Evolutionary conservation across 495 filamentous ascomycete genomes (phyloP).

Genomic region (Hypoxylon crocopeplum): DNA sequence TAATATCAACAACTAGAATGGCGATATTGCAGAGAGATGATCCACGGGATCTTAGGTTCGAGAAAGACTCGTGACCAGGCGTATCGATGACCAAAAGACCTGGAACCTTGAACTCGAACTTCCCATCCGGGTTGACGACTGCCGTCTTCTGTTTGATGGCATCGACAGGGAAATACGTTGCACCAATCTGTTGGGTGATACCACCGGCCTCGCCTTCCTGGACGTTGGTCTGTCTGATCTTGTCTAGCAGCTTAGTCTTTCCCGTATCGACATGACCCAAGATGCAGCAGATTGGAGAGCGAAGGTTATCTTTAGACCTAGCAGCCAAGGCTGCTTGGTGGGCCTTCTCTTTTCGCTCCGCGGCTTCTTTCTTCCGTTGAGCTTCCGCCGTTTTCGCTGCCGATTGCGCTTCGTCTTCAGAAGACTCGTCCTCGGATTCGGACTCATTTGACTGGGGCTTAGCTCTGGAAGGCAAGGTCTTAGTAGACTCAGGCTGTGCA

Average conservation of each 20-base stretch:
- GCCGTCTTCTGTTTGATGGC: conserved; percentile 88
- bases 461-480: conserved; percentile 46
- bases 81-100: conserved; percentile 98
- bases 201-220: conserved; percentile 99
- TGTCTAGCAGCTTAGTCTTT: conserved; percentile 98
- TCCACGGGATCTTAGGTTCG: conserved; percentile 93
- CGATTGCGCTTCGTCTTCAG: conserved; percentile 73
- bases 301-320: conserved; percentile 90
- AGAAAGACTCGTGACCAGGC: conserved; percentile 99
- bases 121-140: conserved; percentile 89
- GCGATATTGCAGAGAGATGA: conserved; percentile 99
- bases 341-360: conserved; percentile 84
- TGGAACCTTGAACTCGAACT: conserved; percentile 96
- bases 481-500: conserved; percentile 22
- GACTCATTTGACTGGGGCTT: conserved; percentile 49
- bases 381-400: conserved; percentile 71
- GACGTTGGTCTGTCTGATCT: conserved; percentile 98
- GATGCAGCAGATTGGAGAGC: conserved; percentile 99
- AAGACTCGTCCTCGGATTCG: conserved; percentile 60
- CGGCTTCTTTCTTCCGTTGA: conserved; percentile 84
- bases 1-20: conserved; percentile 99
- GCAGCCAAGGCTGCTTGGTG: conserved; percentile 92
- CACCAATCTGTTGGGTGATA: conserved; percentile 99
- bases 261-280: conserved; percentile 99
- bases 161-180: conserved; percentile 98